A percentile compares a stretch with the other conserved stretches of the same genome.
phyloP scores from a whole-genome alignment of 2,329 filamentous ascomycete genomes.

The Phoma sp. region DNA sequence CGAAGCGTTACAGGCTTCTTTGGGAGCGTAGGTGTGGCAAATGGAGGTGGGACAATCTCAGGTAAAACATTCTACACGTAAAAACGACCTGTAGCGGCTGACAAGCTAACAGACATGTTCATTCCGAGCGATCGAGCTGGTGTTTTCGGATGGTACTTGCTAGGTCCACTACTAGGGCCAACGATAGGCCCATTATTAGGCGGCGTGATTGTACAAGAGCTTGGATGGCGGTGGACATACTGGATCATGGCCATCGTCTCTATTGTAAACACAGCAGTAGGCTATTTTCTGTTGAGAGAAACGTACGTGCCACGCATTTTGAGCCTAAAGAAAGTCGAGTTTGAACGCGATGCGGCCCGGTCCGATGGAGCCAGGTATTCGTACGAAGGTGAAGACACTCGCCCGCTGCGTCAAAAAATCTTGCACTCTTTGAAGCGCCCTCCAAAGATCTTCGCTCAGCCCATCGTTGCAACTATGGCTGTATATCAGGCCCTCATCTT shows the following conservation, averaged over 20 bases:
- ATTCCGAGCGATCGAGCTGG: conserved; percentile 54
- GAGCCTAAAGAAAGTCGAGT: conserved; percentile 40
- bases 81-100: background rate
- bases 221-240: conserved; percentile 59
- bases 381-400: conserved; percentile 53
- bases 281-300: conserved; percentile 55
- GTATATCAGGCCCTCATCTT: conserved; percentile 57
- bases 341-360: conserved; percentile 38
- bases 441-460: conserved; percentile 53
- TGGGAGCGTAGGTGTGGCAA: conserved; percentile 59
- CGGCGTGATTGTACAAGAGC: conserved; percentile 54
- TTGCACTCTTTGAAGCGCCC: conserved; percentile 50
- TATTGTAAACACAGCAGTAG: conserved; percentile 50
- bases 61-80: background rate
- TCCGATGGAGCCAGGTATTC: conserved; percentile 46
- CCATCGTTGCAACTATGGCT: conserved; percentile 56
- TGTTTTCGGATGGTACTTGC: conserved; percentile 56
- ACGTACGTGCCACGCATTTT: conserved; percentile 55
- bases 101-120: conserved; percentile 56
- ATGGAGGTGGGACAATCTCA: conserved; percentile 59
- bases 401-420: conserved; percentile 49
- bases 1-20: conserved; percentile 59
- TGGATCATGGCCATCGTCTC: conserved; percentile 56
- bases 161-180: conserved; percentile 54
- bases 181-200: conserved; percentile 54